Percentiles rank a stretch among this genome's conserved stretches.
Conservation (phyloP, 345 rosid genomes). For the Aurinia saxatilis region DNA sequence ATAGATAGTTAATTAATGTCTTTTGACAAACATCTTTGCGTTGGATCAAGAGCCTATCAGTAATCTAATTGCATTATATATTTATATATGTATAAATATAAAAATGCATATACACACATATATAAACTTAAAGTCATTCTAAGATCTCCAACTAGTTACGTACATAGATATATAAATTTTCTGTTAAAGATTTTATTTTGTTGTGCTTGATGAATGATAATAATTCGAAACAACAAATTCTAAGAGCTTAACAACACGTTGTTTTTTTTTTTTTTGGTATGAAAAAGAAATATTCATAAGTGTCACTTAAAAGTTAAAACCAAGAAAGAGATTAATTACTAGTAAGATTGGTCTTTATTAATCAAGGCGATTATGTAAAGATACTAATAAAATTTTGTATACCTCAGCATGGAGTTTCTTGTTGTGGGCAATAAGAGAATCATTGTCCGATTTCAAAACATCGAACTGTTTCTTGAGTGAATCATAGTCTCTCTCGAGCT, state of each 20-base stretch:
- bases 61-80: constrained; percentile 5
- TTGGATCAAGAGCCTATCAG: constrained; percentile 44
- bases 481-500: constrained; percentile 62
- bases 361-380: not conserved
- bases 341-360: not conserved
- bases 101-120: no score
- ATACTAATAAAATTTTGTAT: not conserved
- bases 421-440: constrained; percentile 57
- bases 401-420: constrained; percentile 65
- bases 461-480: constrained; percentile 60
- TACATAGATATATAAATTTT: no score
- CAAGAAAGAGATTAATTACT: no score
- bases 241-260: not conserved
- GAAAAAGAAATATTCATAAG: no score
- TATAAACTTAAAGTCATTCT: not conserved
- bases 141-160: constrained; percentile 6
- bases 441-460: constrained; percentile 55
- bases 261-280: no score
- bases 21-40: constrained; percentile 33
- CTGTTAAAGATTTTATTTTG: not conserved
- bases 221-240: not conserved
- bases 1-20: constrained; percentile 14
- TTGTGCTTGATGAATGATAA: not conserved
- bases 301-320: no score
- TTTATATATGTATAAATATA: not conserved